Base-by-base conservation (phyloP, 192 early-diverging fungal species). In the Coemansia asiatica region DNA sequence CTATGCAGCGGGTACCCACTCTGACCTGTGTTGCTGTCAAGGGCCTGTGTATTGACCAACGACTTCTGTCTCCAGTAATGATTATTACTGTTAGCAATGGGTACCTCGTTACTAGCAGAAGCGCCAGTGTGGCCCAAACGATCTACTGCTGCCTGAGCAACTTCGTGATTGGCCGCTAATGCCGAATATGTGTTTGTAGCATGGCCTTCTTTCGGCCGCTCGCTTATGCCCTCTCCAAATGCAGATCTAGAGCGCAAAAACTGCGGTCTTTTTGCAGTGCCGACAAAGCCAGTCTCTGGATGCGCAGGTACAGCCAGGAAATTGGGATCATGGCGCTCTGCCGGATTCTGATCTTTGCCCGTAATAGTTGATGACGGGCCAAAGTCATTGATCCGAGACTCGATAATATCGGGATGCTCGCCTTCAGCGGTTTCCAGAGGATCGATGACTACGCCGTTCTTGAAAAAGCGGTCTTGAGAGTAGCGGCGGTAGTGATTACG, bases 391-490 rank as follows among this genome's bases (percentile, higher is more conserved):
- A 15, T 5, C 28, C 25, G 51, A 64, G 29, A 2, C 29, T 35
- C n/a, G 16, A 27, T 12, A 48, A 13, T 4, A 47, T 40, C 47
- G 16, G 56, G 8, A 49, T 40, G 26, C 13, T 21, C 28, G 29
- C 13, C 33, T 5, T 51, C 33, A 13, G 28, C 31, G 8, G 16
- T 40, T 16, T 63, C 59, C 13, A 55, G 25, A 4, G 66, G 23
- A 35, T 71, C 69, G 3, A 53, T 55, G 21, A 65, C 64, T 8
- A 66, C 51, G 22, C 68, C 73, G 18, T 81, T 69, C 31, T 60
- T 69, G 51, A 81, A 81, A 33, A 81, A 81, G 22, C 79, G 79
- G 22, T 75, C 74, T 56, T 75, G 79, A 6, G 79, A 81, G 53
- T 75, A 81, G 8, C 74, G 68, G 29, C 79, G 73, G 25, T 63